These are phyloP conservation scores for Escallonia rubra DNA, from an alignment of 129 eudicot genomes.

Conservation along the genomic window DNA sequence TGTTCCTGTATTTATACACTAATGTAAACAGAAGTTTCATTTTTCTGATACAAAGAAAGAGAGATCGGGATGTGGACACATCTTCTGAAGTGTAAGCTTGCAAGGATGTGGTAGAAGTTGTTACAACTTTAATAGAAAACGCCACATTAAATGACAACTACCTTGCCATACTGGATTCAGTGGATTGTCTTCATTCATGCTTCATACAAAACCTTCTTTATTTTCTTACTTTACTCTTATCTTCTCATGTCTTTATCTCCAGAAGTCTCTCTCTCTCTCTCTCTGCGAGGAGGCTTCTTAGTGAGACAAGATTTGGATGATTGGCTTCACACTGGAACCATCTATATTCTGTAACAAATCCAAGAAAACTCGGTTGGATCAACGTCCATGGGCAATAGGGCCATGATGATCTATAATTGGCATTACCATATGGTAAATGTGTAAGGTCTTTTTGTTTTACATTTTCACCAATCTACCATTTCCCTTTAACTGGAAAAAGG, in stretches of 20 bases:
- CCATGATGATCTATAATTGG: neutral
- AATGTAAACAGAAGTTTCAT: no score
- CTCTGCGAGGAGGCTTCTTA: neutral
- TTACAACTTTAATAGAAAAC: conserved; percentile 4
- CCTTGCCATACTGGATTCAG: conserved; percentile 23
- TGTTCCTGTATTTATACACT: neutral
- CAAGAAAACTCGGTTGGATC: neutral
- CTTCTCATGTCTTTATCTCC: conserved; percentile 9
- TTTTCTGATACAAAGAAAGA: neutral
- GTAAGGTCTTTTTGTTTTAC: no score
- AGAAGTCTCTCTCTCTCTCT: neutral
- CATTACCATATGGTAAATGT: no score
- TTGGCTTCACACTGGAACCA: neutral
- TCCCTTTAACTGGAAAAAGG: no score
- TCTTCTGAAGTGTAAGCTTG: conserved; percentile 5
- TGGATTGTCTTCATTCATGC: conserved; percentile 10
- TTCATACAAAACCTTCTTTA: neutral
- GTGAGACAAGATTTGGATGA: neutral
- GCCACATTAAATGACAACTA: conserved; percentile 27
- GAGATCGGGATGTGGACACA: conserved; percentile 1
- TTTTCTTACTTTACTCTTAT: no score
- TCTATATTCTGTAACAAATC: neutral
- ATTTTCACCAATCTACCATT: no score
- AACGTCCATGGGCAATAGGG: neutral
- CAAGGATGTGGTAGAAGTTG: conserved; percentile 6